These are phyloP conservation scores for Leptographium flavum DNA, from an alignment of 2,329 filamentous ascomycete genomes.

Conservation along the genomic window DNA sequence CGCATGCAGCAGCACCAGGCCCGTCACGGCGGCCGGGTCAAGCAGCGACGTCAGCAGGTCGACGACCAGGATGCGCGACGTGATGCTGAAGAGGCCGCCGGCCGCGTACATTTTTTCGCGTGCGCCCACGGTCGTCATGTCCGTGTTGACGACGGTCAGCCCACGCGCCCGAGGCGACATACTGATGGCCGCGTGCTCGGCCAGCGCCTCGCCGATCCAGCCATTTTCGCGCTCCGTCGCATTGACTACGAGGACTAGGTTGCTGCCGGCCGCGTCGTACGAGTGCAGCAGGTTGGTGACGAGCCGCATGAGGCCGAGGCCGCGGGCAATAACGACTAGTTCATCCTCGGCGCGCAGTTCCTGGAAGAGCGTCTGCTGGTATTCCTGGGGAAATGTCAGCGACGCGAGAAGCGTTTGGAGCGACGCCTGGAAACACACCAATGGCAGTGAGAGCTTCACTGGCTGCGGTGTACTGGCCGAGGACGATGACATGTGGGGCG, in stretches of 20 bases:
- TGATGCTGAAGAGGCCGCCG: constrained; percentile 91
- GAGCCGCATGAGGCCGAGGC: constrained; percentile 80
- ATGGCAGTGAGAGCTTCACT: constrained; percentile 68
- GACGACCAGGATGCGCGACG: constrained; percentile 86
- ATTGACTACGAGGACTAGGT: constrained; percentile 75
- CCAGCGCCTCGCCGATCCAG: constrained; percentile 92
- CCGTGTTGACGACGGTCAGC: constrained; percentile 84
- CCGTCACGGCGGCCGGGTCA: constrained; percentile 72
- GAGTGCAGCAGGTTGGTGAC: constrained; percentile 94
- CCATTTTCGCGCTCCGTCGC: constrained; percentile 88
- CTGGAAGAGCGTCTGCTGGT: constrained; percentile 90
- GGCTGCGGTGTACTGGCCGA: constrained; percentile 40
- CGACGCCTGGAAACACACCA: constrained; percentile 34
- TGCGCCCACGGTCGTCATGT: constrained; percentile 72
- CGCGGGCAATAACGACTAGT: constrained; percentile 79
- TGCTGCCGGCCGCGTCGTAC: constrained; percentile 91
- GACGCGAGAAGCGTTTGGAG: neutral
- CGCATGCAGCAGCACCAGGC: constrained; percentile 75
- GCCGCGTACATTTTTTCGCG: constrained; percentile 83
- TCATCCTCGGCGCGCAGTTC: constrained; percentile 85
- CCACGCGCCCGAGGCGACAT: constrained; percentile 69
- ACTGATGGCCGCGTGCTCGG: constrained; percentile 88
- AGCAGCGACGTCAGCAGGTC: constrained; percentile 79
- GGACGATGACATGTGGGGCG: constrained; percentile 30
- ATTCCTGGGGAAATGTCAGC: constrained; percentile 39